These are phyloP conservation scores for Lentinula guzmanii DNA, from an alignment of 768 basidiomycete genomes.

Conservation along the genomic window DNA sequence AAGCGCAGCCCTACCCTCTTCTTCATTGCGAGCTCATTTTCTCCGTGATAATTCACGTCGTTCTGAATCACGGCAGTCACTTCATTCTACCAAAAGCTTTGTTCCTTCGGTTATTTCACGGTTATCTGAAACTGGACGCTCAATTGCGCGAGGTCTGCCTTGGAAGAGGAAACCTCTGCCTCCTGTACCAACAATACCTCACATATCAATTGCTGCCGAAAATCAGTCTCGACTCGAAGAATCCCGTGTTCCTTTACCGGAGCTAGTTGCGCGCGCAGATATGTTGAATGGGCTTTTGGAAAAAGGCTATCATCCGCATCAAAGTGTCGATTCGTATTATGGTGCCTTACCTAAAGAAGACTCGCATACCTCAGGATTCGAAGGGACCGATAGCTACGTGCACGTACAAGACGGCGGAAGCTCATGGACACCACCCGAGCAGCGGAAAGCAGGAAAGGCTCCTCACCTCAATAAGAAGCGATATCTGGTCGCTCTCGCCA, in stretches of 20 bases:
- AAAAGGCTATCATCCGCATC: slow-evolving; percentile 47
- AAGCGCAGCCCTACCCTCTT: slow-evolving; percentile 18
- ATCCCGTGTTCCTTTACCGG: slow-evolving; percentile 42
- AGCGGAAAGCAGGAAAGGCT: neutral
- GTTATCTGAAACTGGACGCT: slow-evolving; percentile 32
- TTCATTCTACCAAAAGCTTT: slow-evolving; percentile 39
- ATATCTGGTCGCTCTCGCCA: slow-evolving; percentile 20
- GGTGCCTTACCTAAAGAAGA: slow-evolving; percentile 2
- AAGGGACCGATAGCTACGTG: neutral
- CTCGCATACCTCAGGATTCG: neutral
- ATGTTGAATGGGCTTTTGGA: slow-evolving; percentile 43
- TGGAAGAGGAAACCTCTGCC: slow-evolving; percentile 55
- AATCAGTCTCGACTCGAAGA: slow-evolving; percentile 38
- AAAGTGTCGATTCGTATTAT: slow-evolving; percentile 28
- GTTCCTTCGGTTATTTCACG: slow-evolving; percentile 48
- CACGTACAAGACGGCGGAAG: neutral
- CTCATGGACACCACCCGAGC: neutral
- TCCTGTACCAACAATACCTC: slow-evolving; percentile 48
- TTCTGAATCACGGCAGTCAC: slow-evolving; percentile 27
- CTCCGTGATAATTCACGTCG: slow-evolving; percentile 7
- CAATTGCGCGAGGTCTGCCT: slow-evolving; percentile 27
- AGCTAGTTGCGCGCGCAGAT: slow-evolving; percentile 45
- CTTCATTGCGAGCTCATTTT: slow-evolving; percentile 14
- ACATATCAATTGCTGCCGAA: slow-evolving; percentile 36
- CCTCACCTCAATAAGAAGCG: slow-evolving; percentile 1